Conservation (phyloP, 2,329 filamentous ascomycete genomes). For the Ophiostoma piceae region DNA sequence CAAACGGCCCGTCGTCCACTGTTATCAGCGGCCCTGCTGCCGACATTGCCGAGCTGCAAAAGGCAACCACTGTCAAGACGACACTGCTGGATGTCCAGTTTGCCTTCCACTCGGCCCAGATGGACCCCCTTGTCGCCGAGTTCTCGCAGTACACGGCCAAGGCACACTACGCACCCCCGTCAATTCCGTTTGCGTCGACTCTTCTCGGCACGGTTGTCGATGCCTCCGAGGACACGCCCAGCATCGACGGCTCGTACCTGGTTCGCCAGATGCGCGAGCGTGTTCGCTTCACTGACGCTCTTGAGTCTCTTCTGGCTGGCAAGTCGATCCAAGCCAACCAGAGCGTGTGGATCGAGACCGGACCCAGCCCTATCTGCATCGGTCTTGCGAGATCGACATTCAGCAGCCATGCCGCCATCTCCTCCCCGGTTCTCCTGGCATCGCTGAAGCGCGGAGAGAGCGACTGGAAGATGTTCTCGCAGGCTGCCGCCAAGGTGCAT, state of each 20-base stretch:
- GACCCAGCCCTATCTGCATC: constrained; percentile 64
- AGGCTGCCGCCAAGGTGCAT: constrained; percentile 55
- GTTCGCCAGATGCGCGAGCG: constrained; percentile 60
- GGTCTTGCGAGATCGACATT: constrained; percentile 63
- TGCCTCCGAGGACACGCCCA: constrained; percentile 41
- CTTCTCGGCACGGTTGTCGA: constrained; percentile 55
- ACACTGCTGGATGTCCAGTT: constrained; percentile 47
- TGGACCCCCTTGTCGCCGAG: constrained; percentile 52
- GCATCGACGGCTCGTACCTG: constrained; percentile 57
- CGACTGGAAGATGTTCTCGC: constrained; percentile 58
- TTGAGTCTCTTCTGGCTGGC: constrained; percentile 53
- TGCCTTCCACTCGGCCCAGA: constrained; percentile 51
- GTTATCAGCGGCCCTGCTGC: constrained; percentile 54
- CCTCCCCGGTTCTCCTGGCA: constrained; percentile 48
- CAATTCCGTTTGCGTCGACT: constrained; percentile 62
- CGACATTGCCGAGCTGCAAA: constrained; percentile 43
- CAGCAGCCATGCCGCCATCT: constrained; percentile 31
- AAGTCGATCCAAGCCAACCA: constrained; percentile 55
- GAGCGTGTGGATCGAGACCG: constrained; percentile 67
- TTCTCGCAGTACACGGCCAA: constrained; percentile 47
- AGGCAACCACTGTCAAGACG: constrained; percentile 38
- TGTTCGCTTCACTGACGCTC: constrained; percentile 62
- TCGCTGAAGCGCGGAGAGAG: constrained; percentile 59
- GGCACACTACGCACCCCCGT: constrained; percentile 20
- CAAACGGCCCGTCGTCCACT: constrained; percentile 69